A percentile compares a stretch with the other conserved stretches of the same genome.
Evolutionary conservation across 768 basidiomycete species (phyloP).

Genomic region (Russula olivacea): DNA sequence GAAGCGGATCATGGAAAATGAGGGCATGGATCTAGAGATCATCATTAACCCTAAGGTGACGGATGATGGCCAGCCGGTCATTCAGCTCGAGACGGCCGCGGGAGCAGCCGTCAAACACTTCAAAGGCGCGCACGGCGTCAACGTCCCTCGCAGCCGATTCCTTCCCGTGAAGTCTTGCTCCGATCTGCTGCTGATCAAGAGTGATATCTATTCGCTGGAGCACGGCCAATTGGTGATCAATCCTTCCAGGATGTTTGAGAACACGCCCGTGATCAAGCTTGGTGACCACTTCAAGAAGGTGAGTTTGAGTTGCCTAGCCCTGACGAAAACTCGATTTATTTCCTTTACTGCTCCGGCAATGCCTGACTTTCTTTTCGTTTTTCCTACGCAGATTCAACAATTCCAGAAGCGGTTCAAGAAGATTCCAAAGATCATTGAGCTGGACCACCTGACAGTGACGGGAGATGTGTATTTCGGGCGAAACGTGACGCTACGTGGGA

Average conservation of each 20-base stretch:
- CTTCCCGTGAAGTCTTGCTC: slow-evolving; percentile 88
- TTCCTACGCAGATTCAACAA: slow-evolving; percentile 53
- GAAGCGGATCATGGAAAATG: slow-evolving; percentile 83
- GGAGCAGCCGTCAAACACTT: slow-evolving; percentile 95
- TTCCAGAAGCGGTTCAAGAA: slow-evolving; percentile 96
- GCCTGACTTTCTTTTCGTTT: not conserved
- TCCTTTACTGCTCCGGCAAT: not conserved
- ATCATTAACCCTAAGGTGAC: slow-evolving; percentile 89
- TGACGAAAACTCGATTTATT: not conserved
- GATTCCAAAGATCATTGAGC: slow-evolving; percentile 83
- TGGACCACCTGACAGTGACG: slow-evolving; percentile 91
- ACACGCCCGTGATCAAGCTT: slow-evolving; percentile 93
- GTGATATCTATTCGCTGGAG: slow-evolving; percentile 84
- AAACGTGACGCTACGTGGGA: slow-evolving; percentile 80
- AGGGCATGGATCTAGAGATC: slow-evolving; percentile 88
- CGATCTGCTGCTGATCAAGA: slow-evolving; percentile 83
- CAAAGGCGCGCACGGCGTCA: slow-evolving; percentile 86
- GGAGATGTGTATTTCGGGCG: slow-evolving; percentile 89
- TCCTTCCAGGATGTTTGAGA: slow-evolving; percentile 82
- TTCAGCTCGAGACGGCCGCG: slow-evolving; percentile 59
- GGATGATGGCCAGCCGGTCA: slow-evolving; percentile 80
- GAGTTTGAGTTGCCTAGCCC: slow-evolving; percentile 30
- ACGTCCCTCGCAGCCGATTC: slow-evolving; percentile 92
- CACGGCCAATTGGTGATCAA: slow-evolving; percentile 88
- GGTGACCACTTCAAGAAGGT: slow-evolving; percentile 98